Evolutionary conservation across 345 rosid genomes (phyloP), one percentile per base, ranked within the genome.

Genomic region (Lenwebbia sp.): DNA sequence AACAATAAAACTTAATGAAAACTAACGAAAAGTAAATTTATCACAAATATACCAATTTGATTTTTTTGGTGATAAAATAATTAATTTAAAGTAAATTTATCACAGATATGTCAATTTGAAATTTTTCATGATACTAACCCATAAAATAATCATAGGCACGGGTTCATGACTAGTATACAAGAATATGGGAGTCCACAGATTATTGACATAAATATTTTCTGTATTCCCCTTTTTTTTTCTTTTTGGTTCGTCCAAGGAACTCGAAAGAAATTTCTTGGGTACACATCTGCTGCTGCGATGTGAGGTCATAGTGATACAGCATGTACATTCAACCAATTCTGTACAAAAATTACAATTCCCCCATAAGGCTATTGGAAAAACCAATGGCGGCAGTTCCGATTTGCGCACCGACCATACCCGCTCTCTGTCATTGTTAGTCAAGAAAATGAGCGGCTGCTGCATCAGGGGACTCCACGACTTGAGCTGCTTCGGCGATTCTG

Each of bases 401-500:
- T 65, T 1, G 44, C 44, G 4, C 23, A 4, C 13, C 13, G 0
- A 33, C 78, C 4, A 11, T 17, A 33, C 78, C 58, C 47, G 2
- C 78, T 70, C 58, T 40, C 47, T 65, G 44, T 33, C 78, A 70
- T 28, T 37, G 21, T 90, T 88, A 91, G 88, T 91, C 91, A 12
- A 89, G 86, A 50, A 87, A 87, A 86, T 84, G 87, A 19, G 91
- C 51, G 13, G 65, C 88, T 5, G 90, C 89, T 3, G 26, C 90
- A 12, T 91, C 90, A 11, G 86, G 83, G 17, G 94, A 87, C 83
- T 87, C 93, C 3, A 83, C 85, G 84, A 58, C 60, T 70, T 85
- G 85, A 51, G 95, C 93, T 87, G 93, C 91, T 91, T 94, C 96
- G 13, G 97, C 96, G 54, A 95, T 95, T 88, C 91, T 90, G 11